Base-by-base conservation (phyloP, 1,284 basidiomycete genomes). In the Psilocybe mexicana region DNA sequence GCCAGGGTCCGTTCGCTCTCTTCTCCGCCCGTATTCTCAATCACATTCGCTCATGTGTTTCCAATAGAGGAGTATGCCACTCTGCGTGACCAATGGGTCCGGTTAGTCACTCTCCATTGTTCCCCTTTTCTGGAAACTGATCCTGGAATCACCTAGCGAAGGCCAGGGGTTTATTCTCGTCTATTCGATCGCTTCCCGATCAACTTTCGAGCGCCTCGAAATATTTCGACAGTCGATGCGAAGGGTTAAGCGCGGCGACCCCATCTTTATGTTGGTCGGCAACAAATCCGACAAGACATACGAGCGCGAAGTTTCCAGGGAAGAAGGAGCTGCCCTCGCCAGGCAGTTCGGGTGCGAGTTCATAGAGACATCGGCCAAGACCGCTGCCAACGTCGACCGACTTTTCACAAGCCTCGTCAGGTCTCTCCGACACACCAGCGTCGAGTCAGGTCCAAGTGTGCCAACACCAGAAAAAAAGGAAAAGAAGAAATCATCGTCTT, bases 111-210 rank as follows among this genome's bases (percentile, higher is more conserved):
- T 25, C 55, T 43, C 46, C 47, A 8, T 8, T 55, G 43, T 26
- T 44, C 25, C 25, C 48, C 40, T 43, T 54, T 50, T 45, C 54
- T 18, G 26, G 40, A 25, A 12, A 40, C 43, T 57, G 38, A 57
- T 57, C 53, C n/a, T 26, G n/a, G 6, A 28, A 30, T 10, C 28
- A 8, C 25, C 25, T 40, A 95, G 96, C 52, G 97, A 98, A 73
- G 96, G 97, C 62, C 95, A 99, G 78, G 97, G 96, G 8, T 99
- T 99, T 77, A 90, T 99, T 63, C 86, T 99, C 58, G 97, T 99
- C 58, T 99, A 99, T 79, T 97, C 94, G 53, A 98, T 99, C 73
- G 94, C 95, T 54, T 96, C 94, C 46, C 86, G 94, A 70, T 88
- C 89, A 66, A 96, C 95, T 26, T 98, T 98, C 67, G 93, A 98